Evolutionary conservation across 2,329 filamentous ascomycete species (phyloP), one percentile per base, ranked within the genome.

Genomic region (Bipolaris cookei): DNA sequence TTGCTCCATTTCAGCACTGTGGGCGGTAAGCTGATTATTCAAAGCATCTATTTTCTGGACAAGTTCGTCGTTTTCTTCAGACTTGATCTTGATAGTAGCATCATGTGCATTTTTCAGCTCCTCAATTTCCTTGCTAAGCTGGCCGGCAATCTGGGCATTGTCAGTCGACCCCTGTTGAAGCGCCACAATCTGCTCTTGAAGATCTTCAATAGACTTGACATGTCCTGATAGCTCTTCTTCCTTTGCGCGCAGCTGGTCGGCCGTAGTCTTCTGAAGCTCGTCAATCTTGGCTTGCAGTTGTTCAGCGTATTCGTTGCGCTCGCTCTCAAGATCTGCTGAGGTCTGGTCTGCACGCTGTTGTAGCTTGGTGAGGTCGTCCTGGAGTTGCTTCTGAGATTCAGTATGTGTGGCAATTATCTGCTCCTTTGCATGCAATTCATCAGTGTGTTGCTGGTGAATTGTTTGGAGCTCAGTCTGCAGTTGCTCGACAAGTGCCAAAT

Each of bases 131-230:
- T 69, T 61, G 13, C 69, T 64, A 10, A 76, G 66, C 50, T 76
- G 66, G 35, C 73, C 57, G 4, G 68, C 70, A 18, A 75, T 45
- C 45, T 59, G 68, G 25, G 65, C 68, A 18, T 71, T 68, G 34
- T 76, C 72, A 6, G 69, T 75, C 14, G 70, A 68, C 6, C 71
- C 73, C 51, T 76, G 72, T 41, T 76, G 67, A 3, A 76, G 59
- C 11, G 65, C 51, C 21, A 65, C 61, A 39, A 76, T 70, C 54
- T 75, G 66, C 23, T 68, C 67, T 49, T 76, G 74, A 4, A 76
- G 65, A 10, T 61, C 59, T n/a, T 72, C 66, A 14, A 76, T 72
- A 3, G 68, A 69, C 21, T 69, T 65, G 34, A 76, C 61, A 44
- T 74, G 71, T 35, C 65, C 38, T 14, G 69, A 61, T 18, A 75